phyloP scores from a whole-genome alignment of 345 rosid species.

The Gossypioides kirkii region DNA sequence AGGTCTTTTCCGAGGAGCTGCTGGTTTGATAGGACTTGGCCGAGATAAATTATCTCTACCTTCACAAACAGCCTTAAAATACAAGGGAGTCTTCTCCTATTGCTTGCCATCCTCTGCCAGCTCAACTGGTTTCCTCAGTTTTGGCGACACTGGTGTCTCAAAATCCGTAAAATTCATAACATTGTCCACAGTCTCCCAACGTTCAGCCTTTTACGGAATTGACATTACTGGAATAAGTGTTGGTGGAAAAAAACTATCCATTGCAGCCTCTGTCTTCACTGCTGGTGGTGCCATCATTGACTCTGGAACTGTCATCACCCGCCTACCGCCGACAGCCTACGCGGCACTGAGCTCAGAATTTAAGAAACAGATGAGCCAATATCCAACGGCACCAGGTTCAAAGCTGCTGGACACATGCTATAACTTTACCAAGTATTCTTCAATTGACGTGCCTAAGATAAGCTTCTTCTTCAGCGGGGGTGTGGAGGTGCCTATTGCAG shows the following conservation, averaged over 20 bases:
- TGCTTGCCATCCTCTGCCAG: slow-evolving; percentile 70
- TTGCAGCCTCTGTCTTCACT: slow-evolving; percentile 48
- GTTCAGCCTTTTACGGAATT: slow-evolving; percentile 57
- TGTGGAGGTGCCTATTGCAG: slow-evolving; percentile 35
- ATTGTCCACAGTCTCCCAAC: slow-evolving; percentile 30
- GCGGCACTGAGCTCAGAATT: slow-evolving; percentile 42
- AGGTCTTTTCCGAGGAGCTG: slow-evolving; percentile 67
- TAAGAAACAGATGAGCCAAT: slow-evolving; percentile 43
- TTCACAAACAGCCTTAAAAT: slow-evolving; percentile 53
- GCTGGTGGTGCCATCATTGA: slow-evolving; percentile 59
- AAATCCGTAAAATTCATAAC: slow-evolving; percentile 53
- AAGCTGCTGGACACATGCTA: slow-evolving; percentile 74
- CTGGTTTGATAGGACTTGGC: slow-evolving; percentile 84
- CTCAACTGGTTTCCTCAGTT: slow-evolving; percentile 68
- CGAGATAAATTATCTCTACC: slow-evolving; percentile 60
- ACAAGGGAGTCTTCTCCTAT: slow-evolving; percentile 70
- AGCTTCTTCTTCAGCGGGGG: slow-evolving; percentile 48
- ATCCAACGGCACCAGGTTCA: slow-evolving; percentile 48
- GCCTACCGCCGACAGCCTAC: slow-evolving; percentile 67
- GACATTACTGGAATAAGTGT: slow-evolving; percentile 52
- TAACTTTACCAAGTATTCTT: slow-evolving; percentile 36
- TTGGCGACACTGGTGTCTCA: slow-evolving; percentile 36
- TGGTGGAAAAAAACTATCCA: slow-evolving; percentile 40
- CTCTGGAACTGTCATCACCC: slow-evolving; percentile 83
- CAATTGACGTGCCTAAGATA: slow-evolving; percentile 43